A percentile compares a stretch with the other conserved stretches of the same genome.
phyloP scores from a whole-genome alignment of 805 yeast genomes.

The Kazachstania taianensis region DNA sequence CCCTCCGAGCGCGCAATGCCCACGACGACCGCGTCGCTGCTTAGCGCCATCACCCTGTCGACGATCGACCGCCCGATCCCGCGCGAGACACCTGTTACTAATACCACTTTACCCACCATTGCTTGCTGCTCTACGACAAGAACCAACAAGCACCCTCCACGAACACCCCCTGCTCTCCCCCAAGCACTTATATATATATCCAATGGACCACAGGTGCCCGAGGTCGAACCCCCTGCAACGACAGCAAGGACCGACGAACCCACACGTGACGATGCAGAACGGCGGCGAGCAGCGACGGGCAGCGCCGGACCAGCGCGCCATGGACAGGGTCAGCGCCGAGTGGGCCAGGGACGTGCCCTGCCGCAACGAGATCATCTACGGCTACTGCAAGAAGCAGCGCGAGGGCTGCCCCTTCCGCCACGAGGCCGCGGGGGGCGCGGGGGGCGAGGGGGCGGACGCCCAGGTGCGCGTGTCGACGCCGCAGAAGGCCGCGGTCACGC shows the following conservation, averaged over 20 bases:
- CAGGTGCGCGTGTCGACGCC: background rate
- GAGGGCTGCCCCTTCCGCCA: constrained; percentile 82
- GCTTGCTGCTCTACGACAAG: background rate
- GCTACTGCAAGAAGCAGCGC: constrained; percentile 77
- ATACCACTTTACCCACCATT: constrained; percentile 33
- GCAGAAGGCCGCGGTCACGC: background rate
- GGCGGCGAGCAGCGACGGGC: no score
- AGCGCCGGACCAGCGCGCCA: no score
- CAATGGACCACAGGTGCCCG: no score
- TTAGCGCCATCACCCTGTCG: constrained; percentile 34
- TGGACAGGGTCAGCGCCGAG: constrained; percentile 29
- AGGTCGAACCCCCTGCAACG: no score
- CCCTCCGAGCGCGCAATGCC: constrained; percentile 57
- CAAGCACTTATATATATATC: no score
- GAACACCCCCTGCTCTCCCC: no score
- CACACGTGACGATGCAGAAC: no score
- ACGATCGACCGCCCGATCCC: constrained; percentile 76
- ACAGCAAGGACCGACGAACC: no score
- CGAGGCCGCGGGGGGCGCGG: constrained; percentile 28
- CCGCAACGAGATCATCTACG: constrained; percentile 74
- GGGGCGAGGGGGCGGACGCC: background rate
- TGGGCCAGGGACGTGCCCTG: constrained; percentile 72
- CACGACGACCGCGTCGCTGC: constrained; percentile 43
- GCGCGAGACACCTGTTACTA: constrained; percentile 58
- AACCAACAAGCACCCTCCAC: background rate